Evolutionary conservation across 2,329 filamentous ascomycete genomes (phyloP).

Genomic region (Diaporthe helianthi): DNA sequence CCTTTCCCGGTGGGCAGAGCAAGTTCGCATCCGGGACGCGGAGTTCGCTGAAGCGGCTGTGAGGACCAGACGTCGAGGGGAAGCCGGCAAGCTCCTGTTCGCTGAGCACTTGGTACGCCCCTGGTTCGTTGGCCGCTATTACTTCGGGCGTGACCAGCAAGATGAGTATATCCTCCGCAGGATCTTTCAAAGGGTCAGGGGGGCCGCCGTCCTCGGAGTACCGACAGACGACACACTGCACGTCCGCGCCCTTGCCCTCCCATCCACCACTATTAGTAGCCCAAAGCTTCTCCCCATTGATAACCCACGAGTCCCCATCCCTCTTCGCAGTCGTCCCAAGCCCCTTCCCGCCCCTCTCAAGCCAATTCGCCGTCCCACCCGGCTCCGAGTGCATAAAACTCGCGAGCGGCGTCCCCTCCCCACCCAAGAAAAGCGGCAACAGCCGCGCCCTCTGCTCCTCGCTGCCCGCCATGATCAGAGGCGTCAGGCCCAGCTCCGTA

Average conservation of each 20-base stretch:
- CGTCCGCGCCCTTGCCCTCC: slow-evolving; percentile 28
- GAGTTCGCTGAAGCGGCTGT: slow-evolving; percentile 55
- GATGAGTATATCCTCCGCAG: slow-evolving; percentile 49
- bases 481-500: slow-evolving; percentile 29
- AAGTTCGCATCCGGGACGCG: slow-evolving; percentile 55
- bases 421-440: slow-evolving; percentile 10
- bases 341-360: slow-evolving; percentile 31
- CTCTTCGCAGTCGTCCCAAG: slow-evolving; percentile 28
- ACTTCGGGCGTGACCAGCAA: slow-evolving; percentile 56
- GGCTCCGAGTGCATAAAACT: slow-evolving; percentile 32
- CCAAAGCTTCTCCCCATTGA: slow-evolving; percentile 34
- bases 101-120: slow-evolving; percentile 53
- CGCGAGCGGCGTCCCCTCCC: slow-evolving; percentile 15
- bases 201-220: not conserved
- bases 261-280: slow-evolving; percentile 31
- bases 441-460: not conserved
- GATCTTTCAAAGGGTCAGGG: not conserved
- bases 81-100: slow-evolving; percentile 55
- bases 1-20: slow-evolving; percentile 52
- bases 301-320: slow-evolving; percentile 23
- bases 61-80: slow-evolving; percentile 56
- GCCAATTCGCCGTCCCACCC: slow-evolving; percentile 32
- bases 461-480: slow-evolving; percentile 14
- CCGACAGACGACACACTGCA: slow-evolving; percentile 32
- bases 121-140: slow-evolving; percentile 51